Base-by-base conservation (phyloP, 345 rosid species). In the Firmiana major region DNA sequence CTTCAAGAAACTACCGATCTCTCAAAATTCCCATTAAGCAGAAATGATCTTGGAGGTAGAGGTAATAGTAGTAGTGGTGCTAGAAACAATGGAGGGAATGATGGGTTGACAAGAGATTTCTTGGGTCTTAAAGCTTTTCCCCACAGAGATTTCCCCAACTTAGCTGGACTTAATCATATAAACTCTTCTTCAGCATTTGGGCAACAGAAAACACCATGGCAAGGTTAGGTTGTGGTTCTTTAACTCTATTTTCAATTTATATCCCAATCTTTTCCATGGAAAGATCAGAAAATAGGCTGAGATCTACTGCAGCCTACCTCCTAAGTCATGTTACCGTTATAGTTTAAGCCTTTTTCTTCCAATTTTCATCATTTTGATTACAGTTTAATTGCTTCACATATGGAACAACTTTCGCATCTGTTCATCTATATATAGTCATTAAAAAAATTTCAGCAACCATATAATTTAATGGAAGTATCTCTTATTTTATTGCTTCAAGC, bases 101-200 rank as follows among this genome's bases (percentile, higher is more conserved):
- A 84, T 45, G 79, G 80, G 15, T 75, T 85, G 80, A 87, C 92
- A 7, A 83, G 90, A 80, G 92, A 89, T 81, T 89, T 89, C 88
- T 83, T 89, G 87, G 89, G 92, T 62, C 84, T 89, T 8, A 80
- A 80, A 63, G 83, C 82, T 31, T 81, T 84, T 77, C 78, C 92
- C 19, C 83, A 71, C 11, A 80, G 73, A 53, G 82, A 82, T 24
- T 82, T 81, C 53, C 43, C 79, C 40, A 42, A 75, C 42, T 42
- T 86, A 53, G 46, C 79, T 13, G 78, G 78, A 15, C 62, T 83
- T 69, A 79, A 77, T 76, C 81, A 40, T 55, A 51, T 85, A 38
- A 59, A 68, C 62, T 21, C 81, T 28, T 59, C 82, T 58, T 78
- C 83, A 59, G 58, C 45, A 17, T 69, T 78, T 77, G 86, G 81